These are phyloP conservation scores for Sporisorium exsertum DNA, from an alignment of 1,284 basidiomycete species.

Conservation along the genomic window DNA sequence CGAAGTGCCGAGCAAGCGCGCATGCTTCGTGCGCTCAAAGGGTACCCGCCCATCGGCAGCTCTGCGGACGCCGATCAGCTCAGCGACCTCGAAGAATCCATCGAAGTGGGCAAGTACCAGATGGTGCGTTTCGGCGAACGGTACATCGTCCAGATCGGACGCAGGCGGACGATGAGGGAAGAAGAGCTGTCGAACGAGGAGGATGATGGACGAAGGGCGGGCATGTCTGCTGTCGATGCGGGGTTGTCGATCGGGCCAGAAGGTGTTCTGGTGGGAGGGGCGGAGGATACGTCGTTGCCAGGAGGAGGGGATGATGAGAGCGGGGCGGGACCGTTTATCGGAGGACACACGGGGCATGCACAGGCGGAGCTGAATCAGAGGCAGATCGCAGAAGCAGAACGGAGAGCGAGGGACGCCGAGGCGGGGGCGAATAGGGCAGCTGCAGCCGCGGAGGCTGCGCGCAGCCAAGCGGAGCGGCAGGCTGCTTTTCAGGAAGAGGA, in stretches of 20 bases:
- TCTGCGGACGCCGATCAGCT: conserved; percentile 62
- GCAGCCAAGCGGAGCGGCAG: conserved; percentile 37
- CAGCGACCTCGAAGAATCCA: conserved; percentile 61
- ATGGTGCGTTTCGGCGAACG: conserved; percentile 59
- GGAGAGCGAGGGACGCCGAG: conserved; percentile 44
- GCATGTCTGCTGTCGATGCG: conserved; percentile 28
- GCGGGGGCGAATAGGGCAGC: conserved; percentile 35
- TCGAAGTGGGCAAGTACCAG: conserved; percentile 56
- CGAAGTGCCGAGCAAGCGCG: conserved; percentile 51
- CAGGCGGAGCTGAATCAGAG: conserved; percentile 37
- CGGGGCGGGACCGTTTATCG: conserved; percentile 15
- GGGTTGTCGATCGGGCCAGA: conserved; percentile 21
- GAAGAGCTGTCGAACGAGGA: conserved; percentile 60
- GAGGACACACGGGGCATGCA: conserved; percentile 41
- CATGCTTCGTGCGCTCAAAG: conserved; percentile 55
- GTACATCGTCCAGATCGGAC: conserved; percentile 63
- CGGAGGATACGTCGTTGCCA: conserved; percentile 15
- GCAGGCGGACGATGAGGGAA: conserved; percentile 55
- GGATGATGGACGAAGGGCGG: conserved; percentile 44
- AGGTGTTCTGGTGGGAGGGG: conserved; percentile 8
- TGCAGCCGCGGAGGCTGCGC: conserved; percentile 36
- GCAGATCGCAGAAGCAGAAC: conserved; percentile 32
- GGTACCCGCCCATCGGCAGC: conserved; percentile 56
- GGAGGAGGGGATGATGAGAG: conserved; percentile 16
- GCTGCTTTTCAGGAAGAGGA: conserved; percentile 47